These are phyloP conservation scores for Aspergillus phoenicis DNA, from an alignment of 2,329 filamentous ascomycete species.

Conservation along the genomic window DNA sequence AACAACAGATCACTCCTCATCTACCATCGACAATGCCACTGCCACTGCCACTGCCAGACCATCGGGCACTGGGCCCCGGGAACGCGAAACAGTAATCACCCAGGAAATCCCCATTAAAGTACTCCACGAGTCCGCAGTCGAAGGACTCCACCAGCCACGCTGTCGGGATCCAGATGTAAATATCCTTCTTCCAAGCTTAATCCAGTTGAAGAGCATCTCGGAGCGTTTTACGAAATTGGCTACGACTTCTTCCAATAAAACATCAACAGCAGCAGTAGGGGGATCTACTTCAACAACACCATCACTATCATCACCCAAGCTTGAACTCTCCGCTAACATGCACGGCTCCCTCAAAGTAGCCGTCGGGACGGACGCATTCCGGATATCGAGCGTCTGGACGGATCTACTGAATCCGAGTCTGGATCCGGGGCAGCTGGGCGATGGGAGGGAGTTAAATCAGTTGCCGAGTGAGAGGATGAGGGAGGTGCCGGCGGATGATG, in stretches of 20 bases:
- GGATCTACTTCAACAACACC: no score
- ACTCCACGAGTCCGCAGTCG: constrained; percentile 78
- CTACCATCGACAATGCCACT: constrained; percentile 28
- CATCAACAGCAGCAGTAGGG: constrained; percentile 29
- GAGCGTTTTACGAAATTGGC: constrained; percentile 88
- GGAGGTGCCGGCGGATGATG: constrained; percentile 64
- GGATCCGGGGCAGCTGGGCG: constrained; percentile 73
- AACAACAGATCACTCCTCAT: constrained; percentile 1
- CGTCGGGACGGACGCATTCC: constrained; percentile 79
- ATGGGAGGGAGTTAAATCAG: constrained; percentile 62
- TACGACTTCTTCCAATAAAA: constrained; percentile 28
- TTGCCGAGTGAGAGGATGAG: constrained; percentile 82
- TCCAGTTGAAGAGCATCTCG: constrained; percentile 89
- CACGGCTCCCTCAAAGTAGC: constrained; percentile 80
- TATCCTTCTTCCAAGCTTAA: constrained; percentile 82
- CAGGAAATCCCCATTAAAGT: constrained; percentile 97
- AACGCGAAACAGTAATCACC: constrained; percentile 88
- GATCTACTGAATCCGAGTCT: constrained; percentile 84
- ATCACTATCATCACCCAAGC: constrained; percentile 54
- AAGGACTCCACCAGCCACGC: constrained; percentile 88
- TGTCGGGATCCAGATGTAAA: constrained; percentile 92
- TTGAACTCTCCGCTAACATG: constrained; percentile 93
- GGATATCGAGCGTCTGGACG: constrained; percentile 83
- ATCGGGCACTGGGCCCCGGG: constrained; percentile 56
- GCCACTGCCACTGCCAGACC: constrained; percentile 38